phyloP scores from a whole-genome alignment of 176 grass and related monocot genomes.

The Coix lacrymajobi region DNA sequence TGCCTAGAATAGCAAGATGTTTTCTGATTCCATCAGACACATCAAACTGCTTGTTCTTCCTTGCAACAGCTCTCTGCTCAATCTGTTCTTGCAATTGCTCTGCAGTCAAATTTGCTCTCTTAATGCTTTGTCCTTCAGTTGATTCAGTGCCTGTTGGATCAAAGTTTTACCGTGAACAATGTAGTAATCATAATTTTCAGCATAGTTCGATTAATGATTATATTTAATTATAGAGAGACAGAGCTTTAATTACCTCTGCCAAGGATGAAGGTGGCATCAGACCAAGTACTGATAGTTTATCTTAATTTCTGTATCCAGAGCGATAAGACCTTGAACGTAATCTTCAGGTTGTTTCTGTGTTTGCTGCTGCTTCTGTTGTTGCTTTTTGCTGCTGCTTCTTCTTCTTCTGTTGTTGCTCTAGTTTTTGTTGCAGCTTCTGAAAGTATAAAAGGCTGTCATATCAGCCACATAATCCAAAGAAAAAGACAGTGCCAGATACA shows the following conservation, averaged over 20 bases:
- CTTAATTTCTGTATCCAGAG: constrained; percentile 54
- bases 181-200: background rate
- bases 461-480: background rate
- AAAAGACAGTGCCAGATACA: background rate
- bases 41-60: constrained; percentile 43
- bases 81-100: constrained; percentile 33
- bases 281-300: constrained; percentile 57
- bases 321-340: constrained; percentile 51
- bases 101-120: constrained; percentile 38
- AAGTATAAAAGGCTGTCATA: constrained; percentile 13
- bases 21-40: constrained; percentile 37
- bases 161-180: background rate
- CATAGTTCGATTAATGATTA: background rate
- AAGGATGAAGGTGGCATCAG: constrained; percentile 54
- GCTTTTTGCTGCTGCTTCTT: constrained; percentile 33
- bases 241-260: constrained; percentile 34
- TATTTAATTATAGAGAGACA: background rate
- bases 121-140: constrained; percentile 23
- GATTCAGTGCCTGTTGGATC: constrained; percentile 7
- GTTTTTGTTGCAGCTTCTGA: constrained; percentile 36
- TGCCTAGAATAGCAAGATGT: constrained; percentile 51
- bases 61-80: constrained; percentile 17
- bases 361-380: constrained; percentile 46
- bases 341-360: constrained; percentile 43
- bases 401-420: constrained; percentile 46